Evolutionary conservation across 805 yeast species (phyloP), one percentile per base, ranked within the genome.

Genomic region (Suhomyces sp.): DNA sequence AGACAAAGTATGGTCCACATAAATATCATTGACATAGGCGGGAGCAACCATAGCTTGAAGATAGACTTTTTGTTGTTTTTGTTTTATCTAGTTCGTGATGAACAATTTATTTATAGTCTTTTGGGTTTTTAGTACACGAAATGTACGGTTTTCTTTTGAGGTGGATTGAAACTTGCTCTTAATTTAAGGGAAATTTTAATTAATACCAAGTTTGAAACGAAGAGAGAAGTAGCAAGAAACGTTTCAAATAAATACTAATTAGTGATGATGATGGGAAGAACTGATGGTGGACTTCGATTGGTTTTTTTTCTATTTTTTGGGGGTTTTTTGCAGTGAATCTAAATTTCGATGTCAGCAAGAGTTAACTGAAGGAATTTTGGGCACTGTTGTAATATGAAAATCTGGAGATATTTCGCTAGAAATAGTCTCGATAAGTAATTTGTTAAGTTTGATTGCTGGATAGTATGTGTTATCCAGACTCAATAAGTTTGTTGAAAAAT

Each of bases 1-100:
- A 7, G 96, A 86, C 48, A 89, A 76, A 55, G 86, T 89, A 68
- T 87, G 93, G 70, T 92, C 92, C 61, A 90, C 84, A 65, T 78
- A 84, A 19, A 79, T 66, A 61, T 77, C 80, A 52, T 73, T 72
- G 49, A 54, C 44, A 63, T 69, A 71, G 45, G 76, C 73, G 38
- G 79, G 77, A 46, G 78, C 76, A 57, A 73, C 79, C 79, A 75
- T 74, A 27, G 19, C 17, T 45, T 38, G 46, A 8, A n/a, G 7
- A 23, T 15, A 44, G 23, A 44, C 45, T 29, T 23, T 26, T 23
- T 12, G 12, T 29, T 29, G 33, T 29, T 3, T 9, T 12, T 29
- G 33, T 29, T 29, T 12, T 29, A 29, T 12, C 33, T 29, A 29
- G 33, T 29, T 29, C 33, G 10, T 29, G 6, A 12, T 12, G 33